Percentiles rank a stretch among this genome's conserved stretches.
These are phyloP conservation scores for Ogataea nitratoaversa DNA, from an alignment of 805 yeast species.

Conservation along the genomic window DNA sequence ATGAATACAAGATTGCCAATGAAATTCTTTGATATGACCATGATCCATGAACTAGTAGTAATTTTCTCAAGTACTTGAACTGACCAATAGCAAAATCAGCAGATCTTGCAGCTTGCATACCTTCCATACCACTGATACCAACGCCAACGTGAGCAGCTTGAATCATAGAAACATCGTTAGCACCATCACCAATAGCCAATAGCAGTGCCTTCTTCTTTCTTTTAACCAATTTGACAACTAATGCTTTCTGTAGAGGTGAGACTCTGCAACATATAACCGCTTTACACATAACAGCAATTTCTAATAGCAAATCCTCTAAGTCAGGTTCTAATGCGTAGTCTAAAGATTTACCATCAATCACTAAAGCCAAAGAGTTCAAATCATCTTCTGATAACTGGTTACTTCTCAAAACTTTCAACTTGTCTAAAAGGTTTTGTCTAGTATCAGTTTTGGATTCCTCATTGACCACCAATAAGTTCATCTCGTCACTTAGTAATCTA, in stretches of 20 bases:
- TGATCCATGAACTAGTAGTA: slow-evolving; percentile 89
- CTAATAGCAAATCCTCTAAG: slow-evolving; percentile 71
- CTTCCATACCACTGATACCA: slow-evolving; percentile 99
- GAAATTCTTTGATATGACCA: slow-evolving; percentile 97
- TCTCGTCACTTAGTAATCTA: slow-evolving; percentile 87
- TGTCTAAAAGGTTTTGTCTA: slow-evolving; percentile 62
- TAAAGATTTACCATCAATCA: slow-evolving; percentile 92
- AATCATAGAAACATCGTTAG: slow-evolving; percentile 98
- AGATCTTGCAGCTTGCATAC: slow-evolving; percentile 98
- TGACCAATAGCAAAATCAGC: slow-evolving; percentile 98
- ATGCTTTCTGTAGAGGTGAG: slow-evolving; percentile 93
- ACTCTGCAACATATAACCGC: slow-evolving; percentile 98
- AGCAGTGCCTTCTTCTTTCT: slow-evolving; percentile 69
- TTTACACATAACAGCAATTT: slow-evolving; percentile 80
- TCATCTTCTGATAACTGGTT: slow-evolving; percentile 66
- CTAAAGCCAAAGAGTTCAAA: slow-evolving; percentile 74
- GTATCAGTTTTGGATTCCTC: slow-evolving; percentile 84
- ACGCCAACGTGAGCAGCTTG: slow-evolving; percentile 99
- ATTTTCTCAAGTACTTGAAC: slow-evolving; percentile 77
- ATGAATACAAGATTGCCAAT: slow-evolving; percentile 87
- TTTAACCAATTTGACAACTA: slow-evolving; percentile 93
- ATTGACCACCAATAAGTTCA: slow-evolving; percentile 86
- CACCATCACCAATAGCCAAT: slow-evolving; percentile 97
- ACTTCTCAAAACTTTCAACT: slow-evolving; percentile 67
- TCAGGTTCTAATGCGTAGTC: slow-evolving; percentile 80